Base-by-base conservation (phyloP, 495 filamentous ascomycete genomes). In the Aspergillus saccharolyticus region DNA sequence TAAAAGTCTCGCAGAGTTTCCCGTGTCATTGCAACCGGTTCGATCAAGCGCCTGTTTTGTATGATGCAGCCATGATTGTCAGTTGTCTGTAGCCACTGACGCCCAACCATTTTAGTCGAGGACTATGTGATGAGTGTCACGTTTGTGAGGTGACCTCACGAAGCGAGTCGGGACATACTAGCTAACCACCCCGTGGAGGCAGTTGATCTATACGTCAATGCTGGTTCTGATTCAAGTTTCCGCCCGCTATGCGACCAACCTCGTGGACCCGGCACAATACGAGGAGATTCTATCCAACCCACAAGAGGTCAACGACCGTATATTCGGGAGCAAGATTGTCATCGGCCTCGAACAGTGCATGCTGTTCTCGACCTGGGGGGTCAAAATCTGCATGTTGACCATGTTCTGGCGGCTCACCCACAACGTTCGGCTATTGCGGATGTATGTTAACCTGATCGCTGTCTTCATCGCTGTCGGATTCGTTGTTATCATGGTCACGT, bases 121-220 rank as follows among this genome's bases (percentile, higher is more conserved):
- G 84, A 87, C 58, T 85, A 76, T 66, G 55, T 85, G 17, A 85
- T 86, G 77, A 58, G 80, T 0, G 62, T 75, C 22, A 82, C 78
- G 8, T 75, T 85, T 58, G 79, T 82, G 64, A 62, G 77, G 12
- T 39, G 33, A 39, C 2, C 33, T 12, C 33, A 12, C 33, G 33
- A 3, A 28, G 9, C 1, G 19, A 14, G 1, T 20, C 15, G 20
- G 18, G 30, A 46, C 4, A n/a, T 6, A 42, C 42, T 58, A 49
- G 44, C 49, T 52, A 44, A 46, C 39, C 16, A 2, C 4, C 1
- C 5, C 3, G 17, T 0, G 20, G 15, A 28, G 7, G 12, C 22
- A 58, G 55, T 22, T 70, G 52, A 77, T 80, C 15, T 84, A 83
- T 59, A 85, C 83, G 3, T 72, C 70, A 16, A 63, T 85, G 7